Percentiles rank a stretch among this genome's conserved stretches.
Conservation (phyloP, 1,139 yeast species). For the Arxiozyma slooffiae region DNA sequence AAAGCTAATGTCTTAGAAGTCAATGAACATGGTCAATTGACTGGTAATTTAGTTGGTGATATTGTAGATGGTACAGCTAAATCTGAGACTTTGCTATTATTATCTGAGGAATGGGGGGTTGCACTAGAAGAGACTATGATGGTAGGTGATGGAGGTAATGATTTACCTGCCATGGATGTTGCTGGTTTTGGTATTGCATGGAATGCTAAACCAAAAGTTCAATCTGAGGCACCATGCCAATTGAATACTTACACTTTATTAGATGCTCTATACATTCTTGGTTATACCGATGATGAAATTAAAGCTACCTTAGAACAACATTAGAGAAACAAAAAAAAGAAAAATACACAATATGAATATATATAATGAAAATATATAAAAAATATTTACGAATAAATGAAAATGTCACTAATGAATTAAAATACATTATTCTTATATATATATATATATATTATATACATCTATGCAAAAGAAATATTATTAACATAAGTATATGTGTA, state of each 20-base stretch:
- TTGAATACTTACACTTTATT: constrained; percentile 60
- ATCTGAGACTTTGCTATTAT: constrained; percentile 58
- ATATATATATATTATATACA: too few relatives aligned
- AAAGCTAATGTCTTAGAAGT: constrained; percentile 68
- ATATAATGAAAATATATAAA: background rate
- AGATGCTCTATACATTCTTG: constrained; percentile 74
- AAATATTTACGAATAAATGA: background rate
- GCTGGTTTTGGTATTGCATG: constrained; percentile 96
- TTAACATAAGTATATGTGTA: too few relatives aligned
- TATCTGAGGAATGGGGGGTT: constrained; percentile 56
- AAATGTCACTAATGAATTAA: constrained; percentile 1
- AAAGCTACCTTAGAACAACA: constrained; percentile 11
- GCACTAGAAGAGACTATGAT: constrained; percentile 58
- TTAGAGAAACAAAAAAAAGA: background rate
- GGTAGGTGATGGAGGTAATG: constrained; percentile 97
- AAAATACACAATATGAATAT: background rate
- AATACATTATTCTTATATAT: background rate
- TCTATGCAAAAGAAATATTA: background rate
- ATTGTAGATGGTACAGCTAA: constrained; percentile 82
- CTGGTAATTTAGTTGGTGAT: constrained; percentile 56
- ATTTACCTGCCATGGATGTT: constrained; percentile 78
- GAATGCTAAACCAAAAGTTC: constrained; percentile 94
- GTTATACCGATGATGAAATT: constrained; percentile 53
- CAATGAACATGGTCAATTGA: constrained; percentile 40
- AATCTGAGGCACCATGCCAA: constrained; percentile 67